Conservation (phyloP, 164 flowering plant genomes). For the Vitis labrusca region DNA sequence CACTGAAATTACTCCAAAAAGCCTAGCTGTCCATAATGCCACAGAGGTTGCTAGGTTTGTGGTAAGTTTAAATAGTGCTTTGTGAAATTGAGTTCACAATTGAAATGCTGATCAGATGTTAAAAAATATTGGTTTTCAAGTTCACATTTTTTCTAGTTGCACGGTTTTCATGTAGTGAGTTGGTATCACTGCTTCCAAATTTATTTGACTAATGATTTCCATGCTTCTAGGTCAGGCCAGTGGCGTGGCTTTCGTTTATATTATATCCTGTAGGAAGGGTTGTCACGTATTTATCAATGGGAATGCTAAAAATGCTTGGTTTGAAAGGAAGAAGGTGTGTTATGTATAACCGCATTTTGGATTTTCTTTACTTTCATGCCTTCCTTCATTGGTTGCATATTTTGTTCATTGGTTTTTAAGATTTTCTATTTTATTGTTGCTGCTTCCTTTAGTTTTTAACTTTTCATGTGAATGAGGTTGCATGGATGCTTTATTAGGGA, state of each 20-base stretch:
- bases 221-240: conserved; percentile 91
- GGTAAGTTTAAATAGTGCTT: conserved; percentile 50
- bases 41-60: conserved; percentile 95
- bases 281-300: conserved; percentile 87
- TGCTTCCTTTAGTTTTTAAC: not conserved
- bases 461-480: not conserved
- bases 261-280: conserved; percentile 98
- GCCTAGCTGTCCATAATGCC: conserved; percentile 96
- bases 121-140: not conserved
- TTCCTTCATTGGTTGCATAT: not conserved
- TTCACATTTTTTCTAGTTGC: no score
- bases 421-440: not conserved
- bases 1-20: conserved; percentile 98
- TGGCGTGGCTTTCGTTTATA: conserved; percentile 97
- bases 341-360: not conserved
- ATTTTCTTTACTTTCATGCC: conserved; percentile 1
- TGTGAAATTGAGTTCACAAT: conserved; percentile 5
- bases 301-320: conserved; percentile 92
- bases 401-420: not conserved
- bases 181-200: not conserved
- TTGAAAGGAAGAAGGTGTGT: conserved; percentile 87
- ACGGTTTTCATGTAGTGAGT: not conserved
- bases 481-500: not conserved
- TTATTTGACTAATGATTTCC: conserved; percentile 18
- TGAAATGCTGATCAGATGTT: conserved; percentile 1